A percentile compares a stretch with the other conserved stretches of the same genome.
These are phyloP conservation scores for Malus hybrid DNA, from an alignment of 331 rosid species.

Conservation along the genomic window DNA sequence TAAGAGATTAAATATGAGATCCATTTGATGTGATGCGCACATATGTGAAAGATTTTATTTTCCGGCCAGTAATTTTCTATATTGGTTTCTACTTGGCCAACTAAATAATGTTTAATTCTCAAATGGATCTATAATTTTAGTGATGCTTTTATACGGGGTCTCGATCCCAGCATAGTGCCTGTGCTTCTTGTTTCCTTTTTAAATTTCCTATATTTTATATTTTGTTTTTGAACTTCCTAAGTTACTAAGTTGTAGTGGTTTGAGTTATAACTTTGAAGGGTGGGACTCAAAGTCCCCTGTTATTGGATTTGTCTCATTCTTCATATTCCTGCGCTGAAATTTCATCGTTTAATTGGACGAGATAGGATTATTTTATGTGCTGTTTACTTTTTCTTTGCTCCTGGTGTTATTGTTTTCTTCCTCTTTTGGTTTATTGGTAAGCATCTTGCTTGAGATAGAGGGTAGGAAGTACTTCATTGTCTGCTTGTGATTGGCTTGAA, in stretches of 20 bases:
- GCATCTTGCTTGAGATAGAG: neutral
- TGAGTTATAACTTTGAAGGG: neutral
- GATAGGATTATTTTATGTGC: neutral
- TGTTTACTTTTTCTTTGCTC: neutral
- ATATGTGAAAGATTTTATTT: neutral
- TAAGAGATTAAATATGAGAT: neutral
- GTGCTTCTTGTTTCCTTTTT: neutral
- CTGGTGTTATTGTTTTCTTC: neutral
- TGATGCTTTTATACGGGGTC: neutral
- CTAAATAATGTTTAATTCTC: neutral
- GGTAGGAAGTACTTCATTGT: neutral
- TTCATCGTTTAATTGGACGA: neutral
- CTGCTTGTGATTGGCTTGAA: neutral
- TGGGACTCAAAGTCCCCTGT: neutral
- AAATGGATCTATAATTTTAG: neutral
- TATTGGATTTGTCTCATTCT: neutral
- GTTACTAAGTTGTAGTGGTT: neutral
- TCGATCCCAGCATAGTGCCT: neutral
- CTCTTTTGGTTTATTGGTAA: neutral
- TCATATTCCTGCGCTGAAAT: neutral
- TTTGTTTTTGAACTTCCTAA: neutral
- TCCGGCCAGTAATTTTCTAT: neutral
- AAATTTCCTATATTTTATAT: neutral
- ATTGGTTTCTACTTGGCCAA: neutral
- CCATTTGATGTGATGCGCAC: neutral